Conservation (phyloP, 345 rosid genomes). For the Stellera chamaejasme region DNA sequence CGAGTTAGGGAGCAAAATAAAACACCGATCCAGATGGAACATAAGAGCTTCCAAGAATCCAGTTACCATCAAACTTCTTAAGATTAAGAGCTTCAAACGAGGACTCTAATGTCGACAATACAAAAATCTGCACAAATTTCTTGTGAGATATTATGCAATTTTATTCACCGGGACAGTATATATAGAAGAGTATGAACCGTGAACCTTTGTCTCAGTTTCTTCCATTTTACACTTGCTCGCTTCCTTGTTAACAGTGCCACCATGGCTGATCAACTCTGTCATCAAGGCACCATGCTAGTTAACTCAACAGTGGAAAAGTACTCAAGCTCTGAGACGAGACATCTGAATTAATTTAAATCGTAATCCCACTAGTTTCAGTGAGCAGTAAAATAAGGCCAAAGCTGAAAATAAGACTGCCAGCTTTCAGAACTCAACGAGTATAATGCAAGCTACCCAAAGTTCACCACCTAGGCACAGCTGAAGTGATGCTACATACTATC, state of each 20-base stretch:
- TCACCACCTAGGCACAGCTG: too few relatives aligned
- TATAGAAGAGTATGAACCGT: neutral
- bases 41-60: neutral
- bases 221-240: conserved; percentile 12
- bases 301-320: neutral
- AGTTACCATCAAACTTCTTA: conserved; percentile 30
- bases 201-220: conserved; percentile 28
- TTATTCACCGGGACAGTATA: neutral
- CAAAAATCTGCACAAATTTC: conserved; percentile 21
- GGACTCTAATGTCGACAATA: conserved; percentile 26
- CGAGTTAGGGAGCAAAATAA: neutral
- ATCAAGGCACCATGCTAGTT: conserved; percentile 7
- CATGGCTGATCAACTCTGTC: conserved; percentile 16
- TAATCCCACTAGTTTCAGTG: too few relatives aligned
- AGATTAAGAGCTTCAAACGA: conserved; percentile 28
- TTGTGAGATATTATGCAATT: neutral
- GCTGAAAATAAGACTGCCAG: too few relatives aligned
- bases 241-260: conserved; percentile 7
- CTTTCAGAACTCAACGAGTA: too few relatives aligned
- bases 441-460: too few relatives aligned
- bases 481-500: too few relatives aligned
- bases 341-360: too few relatives aligned
- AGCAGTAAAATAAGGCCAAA: too few relatives aligned
- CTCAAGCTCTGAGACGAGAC: too few relatives aligned
- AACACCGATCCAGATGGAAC: neutral